A percentile compares a stretch with the other conserved stretches of the same genome.
These are phyloP conservation scores for Ricinus communis DNA, from an alignment of 345 rosid species.

Conservation along the genomic window DNA sequence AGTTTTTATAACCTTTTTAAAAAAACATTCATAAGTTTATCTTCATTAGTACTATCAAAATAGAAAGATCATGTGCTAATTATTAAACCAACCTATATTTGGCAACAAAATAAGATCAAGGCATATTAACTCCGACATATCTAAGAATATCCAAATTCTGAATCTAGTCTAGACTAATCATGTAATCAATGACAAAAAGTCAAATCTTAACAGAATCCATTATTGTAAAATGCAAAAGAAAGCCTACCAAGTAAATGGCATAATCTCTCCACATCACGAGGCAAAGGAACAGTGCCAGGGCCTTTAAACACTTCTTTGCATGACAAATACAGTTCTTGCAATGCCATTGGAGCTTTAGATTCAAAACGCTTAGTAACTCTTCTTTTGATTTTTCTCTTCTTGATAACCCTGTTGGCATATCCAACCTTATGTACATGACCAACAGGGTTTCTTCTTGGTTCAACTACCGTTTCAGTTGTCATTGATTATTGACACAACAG, in stretches of 20 bases:
- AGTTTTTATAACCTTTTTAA: no score
- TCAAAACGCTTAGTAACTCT: neutral
- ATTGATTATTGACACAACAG: conserved; percentile 14
- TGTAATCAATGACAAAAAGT: neutral
- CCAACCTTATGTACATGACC: conserved; percentile 35
- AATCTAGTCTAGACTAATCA: no score
- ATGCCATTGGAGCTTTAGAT: conserved; percentile 15
- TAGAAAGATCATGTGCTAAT: neutral
- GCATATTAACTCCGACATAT: neutral
- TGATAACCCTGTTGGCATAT: conserved; percentile 27
- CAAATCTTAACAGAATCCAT: neutral
- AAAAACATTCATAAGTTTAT: no score
- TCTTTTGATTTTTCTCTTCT: conserved; percentile 34
- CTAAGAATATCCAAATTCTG: neutral
- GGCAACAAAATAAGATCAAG: neutral
- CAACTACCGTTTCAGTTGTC: conserved; percentile 39
- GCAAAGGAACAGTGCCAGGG: conserved; percentile 51
- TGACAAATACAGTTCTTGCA: conserved; percentile 50
- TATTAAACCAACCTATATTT: neutral
- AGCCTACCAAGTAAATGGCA: conserved; percentile 51
- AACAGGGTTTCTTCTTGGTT: conserved; percentile 30
- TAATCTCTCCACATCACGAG: conserved; percentile 41
- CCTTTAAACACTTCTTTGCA: conserved; percentile 56
- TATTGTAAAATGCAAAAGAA: neutral
- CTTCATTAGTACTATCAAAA: neutral